A percentile compares a stretch with the other conserved stretches of the same genome.
Evolutionary conservation across 345 rosid species (phyloP).

Genomic region (Clarkia xantiana): DNA sequence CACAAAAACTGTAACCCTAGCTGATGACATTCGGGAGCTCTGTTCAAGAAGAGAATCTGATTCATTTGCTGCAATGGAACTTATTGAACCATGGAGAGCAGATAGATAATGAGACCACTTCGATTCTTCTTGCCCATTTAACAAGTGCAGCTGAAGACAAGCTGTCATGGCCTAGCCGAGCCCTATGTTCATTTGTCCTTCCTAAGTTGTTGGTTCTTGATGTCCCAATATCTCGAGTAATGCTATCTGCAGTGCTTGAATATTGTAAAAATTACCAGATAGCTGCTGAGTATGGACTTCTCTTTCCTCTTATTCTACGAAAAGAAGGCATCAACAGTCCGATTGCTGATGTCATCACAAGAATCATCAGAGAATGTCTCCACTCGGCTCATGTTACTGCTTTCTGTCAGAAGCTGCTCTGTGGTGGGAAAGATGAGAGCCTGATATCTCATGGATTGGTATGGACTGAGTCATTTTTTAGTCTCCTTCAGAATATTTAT

Average conservation of each 20-base stretch:
- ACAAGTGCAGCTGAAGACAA: constrained; percentile 23
- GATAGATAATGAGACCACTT: constrained; percentile 55
- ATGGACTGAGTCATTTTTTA: constrained; percentile 57
- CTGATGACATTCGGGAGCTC: constrained; percentile 32
- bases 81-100: constrained; percentile 62
- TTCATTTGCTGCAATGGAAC: constrained; percentile 26
- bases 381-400: constrained; percentile 67
- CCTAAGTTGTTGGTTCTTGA: constrained; percentile 51
- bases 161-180: constrained; percentile 55
- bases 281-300: constrained; percentile 46
- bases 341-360: constrained; percentile 38
- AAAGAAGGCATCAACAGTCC: constrained; percentile 48
- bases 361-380: constrained; percentile 55
- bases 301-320: constrained; percentile 40
- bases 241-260: constrained; percentile 34
- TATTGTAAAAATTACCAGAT: constrained; percentile 54
- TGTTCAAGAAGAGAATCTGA: constrained; percentile 29
- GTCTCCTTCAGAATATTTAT: constrained; percentile 49
- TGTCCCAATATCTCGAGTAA: constrained; percentile 44
- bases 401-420: constrained; percentile 53
- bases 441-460: constrained; percentile 38
- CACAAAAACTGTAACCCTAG: constrained; percentile 25
- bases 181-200: constrained; percentile 49
- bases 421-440: constrained; percentile 26
- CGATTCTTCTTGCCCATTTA: constrained; percentile 37